These are phyloP conservation scores for Hyaloscypha bicolor DNA, from an alignment of 495 filamentous ascomycete species.

Conservation along the genomic window DNA sequence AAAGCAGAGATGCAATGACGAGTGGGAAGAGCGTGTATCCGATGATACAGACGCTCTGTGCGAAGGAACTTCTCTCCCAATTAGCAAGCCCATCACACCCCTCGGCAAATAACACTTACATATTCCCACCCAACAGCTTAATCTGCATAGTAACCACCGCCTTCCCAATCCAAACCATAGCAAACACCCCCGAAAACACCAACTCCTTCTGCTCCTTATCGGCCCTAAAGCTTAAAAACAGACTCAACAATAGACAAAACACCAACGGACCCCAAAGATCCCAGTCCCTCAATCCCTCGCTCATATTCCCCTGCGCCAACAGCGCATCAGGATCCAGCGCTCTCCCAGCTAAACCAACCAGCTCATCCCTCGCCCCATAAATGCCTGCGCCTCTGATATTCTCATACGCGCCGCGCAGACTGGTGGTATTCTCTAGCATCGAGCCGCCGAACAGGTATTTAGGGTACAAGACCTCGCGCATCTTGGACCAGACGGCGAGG, in stretches of 20 bases:
- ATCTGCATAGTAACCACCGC: conserved; percentile 98
- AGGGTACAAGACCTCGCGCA: conserved; percentile 96
- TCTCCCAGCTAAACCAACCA: conserved; percentile 57
- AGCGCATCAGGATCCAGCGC: conserved; percentile 64
- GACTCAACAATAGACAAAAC: conserved; percentile 85
- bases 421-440: conserved; percentile 62
- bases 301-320: conserved; percentile 79
- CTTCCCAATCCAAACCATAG: conserved; percentile 94
- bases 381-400: conserved; percentile 51
- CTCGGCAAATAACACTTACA: conserved; percentile 64
- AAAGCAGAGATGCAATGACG: conserved; percentile 88
- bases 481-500: conserved; percentile 93
- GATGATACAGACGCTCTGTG: conserved; percentile 96
- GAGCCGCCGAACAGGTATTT: conserved; percentile 88
- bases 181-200: conserved; percentile 96
- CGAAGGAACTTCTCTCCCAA: conserved; percentile 73
- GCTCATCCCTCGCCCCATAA: conserved; percentile 62
- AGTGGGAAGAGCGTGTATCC: conserved; percentile 99
- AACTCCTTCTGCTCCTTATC: conserved; percentile 74
- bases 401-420: conserved; percentile 54
- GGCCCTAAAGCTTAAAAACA: conserved; percentile 80
- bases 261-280: conserved; percentile 96
- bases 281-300: conserved; percentile 88
- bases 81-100: conserved; percentile 17
- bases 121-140: conserved; percentile 94